These are phyloP conservation scores for Dichotomopilus funicola DNA, from an alignment of 2,329 filamentous ascomycete genomes.

Conservation along the genomic window DNA sequence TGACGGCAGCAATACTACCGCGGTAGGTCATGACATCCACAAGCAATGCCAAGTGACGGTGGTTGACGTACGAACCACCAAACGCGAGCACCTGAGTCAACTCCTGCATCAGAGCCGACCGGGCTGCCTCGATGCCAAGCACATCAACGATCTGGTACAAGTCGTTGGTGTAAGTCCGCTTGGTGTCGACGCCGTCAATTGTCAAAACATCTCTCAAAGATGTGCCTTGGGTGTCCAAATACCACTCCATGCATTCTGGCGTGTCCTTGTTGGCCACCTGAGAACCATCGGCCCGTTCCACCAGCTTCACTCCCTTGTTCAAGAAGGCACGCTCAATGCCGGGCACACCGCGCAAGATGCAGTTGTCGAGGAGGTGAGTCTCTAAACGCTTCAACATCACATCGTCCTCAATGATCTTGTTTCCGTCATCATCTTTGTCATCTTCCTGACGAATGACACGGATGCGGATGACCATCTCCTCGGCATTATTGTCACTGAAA, in stretches of 20 bases:
- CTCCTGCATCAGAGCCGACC: slow-evolving; percentile 79
- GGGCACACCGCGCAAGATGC: slow-evolving; percentile 83
- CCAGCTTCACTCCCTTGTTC: slow-evolving; percentile 67
- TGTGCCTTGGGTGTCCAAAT: slow-evolving; percentile 89
- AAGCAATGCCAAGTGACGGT: slow-evolving; percentile 89
- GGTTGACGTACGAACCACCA: slow-evolving; percentile 98
- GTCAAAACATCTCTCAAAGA: slow-evolving; percentile 76
- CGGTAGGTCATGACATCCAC: slow-evolving; percentile 98
- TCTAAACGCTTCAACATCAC: slow-evolving; percentile 89
- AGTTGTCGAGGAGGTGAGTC: slow-evolving; percentile 80
- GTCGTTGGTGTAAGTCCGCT: slow-evolving; percentile 86
- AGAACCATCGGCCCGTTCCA: slow-evolving; percentile 62
- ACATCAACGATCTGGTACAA: slow-evolving; percentile 92
- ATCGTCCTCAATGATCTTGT: slow-evolving; percentile 68
- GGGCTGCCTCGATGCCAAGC: slow-evolving; percentile 92
- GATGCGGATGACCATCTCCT: slow-evolving; percentile 89
- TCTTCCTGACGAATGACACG: slow-evolving; percentile 67
- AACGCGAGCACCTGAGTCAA: slow-evolving; percentile 91
- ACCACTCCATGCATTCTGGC: slow-evolving; percentile 80
- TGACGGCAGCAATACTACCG: slow-evolving; percentile 90
- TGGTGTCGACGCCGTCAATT: slow-evolving; percentile 81
- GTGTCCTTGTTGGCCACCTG: slow-evolving; percentile 69
- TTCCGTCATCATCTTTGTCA: slow-evolving; percentile 63
- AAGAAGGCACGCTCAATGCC: slow-evolving; percentile 91
- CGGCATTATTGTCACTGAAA: slow-evolving; percentile 96